phyloP scores from a whole-genome alignment of 306 rosid genomes.

The Mimosa pudica region DNA sequence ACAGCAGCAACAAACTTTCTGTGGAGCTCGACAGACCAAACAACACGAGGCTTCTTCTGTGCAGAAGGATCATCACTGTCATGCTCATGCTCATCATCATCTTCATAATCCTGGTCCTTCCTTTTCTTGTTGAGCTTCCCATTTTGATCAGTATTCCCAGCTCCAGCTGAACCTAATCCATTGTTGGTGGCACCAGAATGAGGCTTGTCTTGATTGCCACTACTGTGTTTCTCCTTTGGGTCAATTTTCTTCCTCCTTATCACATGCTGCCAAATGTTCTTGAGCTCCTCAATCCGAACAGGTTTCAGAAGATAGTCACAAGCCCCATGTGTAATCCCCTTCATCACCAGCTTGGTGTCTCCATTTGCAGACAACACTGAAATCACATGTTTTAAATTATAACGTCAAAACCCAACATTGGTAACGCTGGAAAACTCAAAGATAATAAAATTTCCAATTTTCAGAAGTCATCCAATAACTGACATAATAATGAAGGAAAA shows the following conservation, averaged over 20 bases:
- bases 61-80: slow-evolving; percentile 73
- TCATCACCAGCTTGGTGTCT: slow-evolving; percentile 88
- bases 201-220: slow-evolving; percentile 51
- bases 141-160: slow-evolving; percentile 58
- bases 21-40: slow-evolving; percentile 96
- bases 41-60: slow-evolving; percentile 97
- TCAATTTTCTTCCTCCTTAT: slow-evolving; percentile 80
- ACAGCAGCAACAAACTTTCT: slow-evolving; percentile 94
- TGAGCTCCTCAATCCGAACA: slow-evolving; percentile 88
- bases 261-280: slow-evolving; percentile 99
- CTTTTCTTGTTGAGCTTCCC: slow-evolving; percentile 68
- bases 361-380: slow-evolving; percentile 91
- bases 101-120: slow-evolving; percentile 81
- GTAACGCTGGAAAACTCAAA: slow-evolving; percentile 23
- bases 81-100: slow-evolving; percentile 67
- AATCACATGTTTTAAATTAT: slow-evolving; percentile 30
- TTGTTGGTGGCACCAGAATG: slow-evolving; percentile 42
- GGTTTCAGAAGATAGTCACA: slow-evolving; percentile 97
- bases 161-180: slow-evolving; percentile 46
- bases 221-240: slow-evolving; percentile 59
- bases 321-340: slow-evolving; percentile 97
- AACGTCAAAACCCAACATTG: neutral
- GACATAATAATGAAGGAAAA: neutral
- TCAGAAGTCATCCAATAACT: slow-evolving; percentile 7
- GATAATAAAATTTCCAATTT: slow-evolving; percentile 16